Evolutionary conservation across 2,329 filamentous ascomycete genomes (phyloP), one percentile per base, ranked within the genome.

Genomic region (Thelonectria rubi): DNA sequence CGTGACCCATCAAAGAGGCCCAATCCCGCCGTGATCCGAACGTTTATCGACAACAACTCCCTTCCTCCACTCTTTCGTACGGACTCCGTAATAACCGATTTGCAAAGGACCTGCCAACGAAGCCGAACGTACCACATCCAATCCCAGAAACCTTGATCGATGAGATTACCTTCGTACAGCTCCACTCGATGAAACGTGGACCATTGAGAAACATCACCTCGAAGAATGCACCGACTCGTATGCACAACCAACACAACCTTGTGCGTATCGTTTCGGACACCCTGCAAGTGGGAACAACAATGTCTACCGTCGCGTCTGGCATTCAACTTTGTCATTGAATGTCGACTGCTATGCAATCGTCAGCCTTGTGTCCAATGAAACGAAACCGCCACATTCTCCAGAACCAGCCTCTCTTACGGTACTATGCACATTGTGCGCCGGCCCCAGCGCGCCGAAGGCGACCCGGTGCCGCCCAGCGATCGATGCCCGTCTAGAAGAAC

Each of bases 401-500:
- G n/a, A n/a, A n/a, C n/a, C n/a, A n/a, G n/a, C n/a, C n/a, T n/a
- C n/a, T n/a, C n/a, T n/a, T n/a, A n/a, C n/a, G n/a, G n/a, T n/a
- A n/a, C n/a, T 10, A 82, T 66, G 72, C 78, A 82, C 62, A 82
- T 78, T 2, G 72, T 76, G 26, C 81, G 74, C 15, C 81, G 79
- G 37, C 81, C 81, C 39, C 75, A 76, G 21, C 68, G 69, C 65
- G 76, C 76, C 26, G 40, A 82, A 81, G 12, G 79, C 80, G 45
- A 82, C 75, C 74, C 76, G 11, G 77, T 80, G 32, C 79, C 79
- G 4, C 75, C 78, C 6, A 83, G 72, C 18, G 75, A 73, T 72
- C 60, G 50, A 82, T 76, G 49, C 82, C 81, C 1, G 79, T 76
- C 65, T 81, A 74, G 80, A 82, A 14, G 78, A 78, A 11, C 77